phyloP scores from a whole-genome alignment of 768 basidiomycete genomes.

The Chalciporus pseudorubinellus region DNA sequence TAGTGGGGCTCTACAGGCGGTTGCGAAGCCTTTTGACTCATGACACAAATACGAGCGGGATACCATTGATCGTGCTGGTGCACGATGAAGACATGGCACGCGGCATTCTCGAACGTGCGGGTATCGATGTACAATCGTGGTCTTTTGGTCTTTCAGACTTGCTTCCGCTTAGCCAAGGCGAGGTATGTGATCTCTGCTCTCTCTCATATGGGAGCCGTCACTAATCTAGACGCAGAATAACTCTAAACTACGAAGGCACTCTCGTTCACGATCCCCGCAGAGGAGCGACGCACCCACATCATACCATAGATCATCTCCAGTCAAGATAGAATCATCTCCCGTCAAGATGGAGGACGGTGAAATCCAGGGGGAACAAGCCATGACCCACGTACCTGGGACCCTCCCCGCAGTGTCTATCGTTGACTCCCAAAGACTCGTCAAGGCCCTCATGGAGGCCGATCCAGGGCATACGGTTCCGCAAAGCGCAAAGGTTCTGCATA shows the following conservation, averaged over 20 bases:
- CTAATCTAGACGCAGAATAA: constrained; percentile 4
- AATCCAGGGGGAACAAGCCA: background rate
- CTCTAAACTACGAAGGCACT: constrained; percentile 2
- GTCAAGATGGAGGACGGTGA: background rate
- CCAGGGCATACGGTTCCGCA: constrained; percentile 24
- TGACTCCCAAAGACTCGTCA: constrained; percentile 39
- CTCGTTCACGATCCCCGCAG: constrained; percentile 11
- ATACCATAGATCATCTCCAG: constrained; percentile 2
- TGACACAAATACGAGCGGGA: constrained; percentile 13
- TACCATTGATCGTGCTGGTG: constrained; percentile 48
- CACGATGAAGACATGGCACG: constrained; percentile 40
- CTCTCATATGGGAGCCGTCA: too few species aligned
- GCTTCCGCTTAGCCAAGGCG: constrained; percentile 5
- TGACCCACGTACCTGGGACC: background rate
- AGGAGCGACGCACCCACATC: background rate
- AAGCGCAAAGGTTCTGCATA: constrained; percentile 35
- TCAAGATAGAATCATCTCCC: background rate
- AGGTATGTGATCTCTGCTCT: constrained; percentile 4
- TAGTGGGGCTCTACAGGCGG: constrained; percentile 11
- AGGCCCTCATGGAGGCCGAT: constrained; percentile 37
- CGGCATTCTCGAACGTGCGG: constrained; percentile 40
- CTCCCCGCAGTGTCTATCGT: constrained; percentile 37
- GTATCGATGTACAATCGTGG: constrained; percentile 43
- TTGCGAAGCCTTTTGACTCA: constrained; percentile 22
- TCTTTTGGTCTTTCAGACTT: constrained; percentile 34